Conservation (phyloP, 495 filamentous ascomycete species). For the Podospora didyma region DNA sequence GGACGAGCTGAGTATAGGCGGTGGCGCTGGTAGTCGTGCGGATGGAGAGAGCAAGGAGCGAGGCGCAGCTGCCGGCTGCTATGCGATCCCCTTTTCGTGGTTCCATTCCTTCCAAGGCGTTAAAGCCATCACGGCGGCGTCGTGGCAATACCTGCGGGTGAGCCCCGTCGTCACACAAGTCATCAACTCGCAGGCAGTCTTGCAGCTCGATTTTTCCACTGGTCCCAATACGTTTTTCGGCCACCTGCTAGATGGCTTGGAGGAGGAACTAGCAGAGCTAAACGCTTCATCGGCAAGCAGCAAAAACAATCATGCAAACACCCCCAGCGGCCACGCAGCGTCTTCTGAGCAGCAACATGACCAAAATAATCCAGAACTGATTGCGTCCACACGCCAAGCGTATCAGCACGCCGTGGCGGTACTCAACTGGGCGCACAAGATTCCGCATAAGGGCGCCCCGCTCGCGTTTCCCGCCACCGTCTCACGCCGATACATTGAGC, state of each 20-base stretch:
- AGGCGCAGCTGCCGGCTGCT: slow-evolving; percentile 22
- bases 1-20: slow-evolving; percentile 29
- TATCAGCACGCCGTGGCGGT: slow-evolving; percentile 54
- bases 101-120: slow-evolving; percentile 59
- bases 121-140: slow-evolving; percentile 48
- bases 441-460: slow-evolving; percentile 48
- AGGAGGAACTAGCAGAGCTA: slow-evolving; percentile 41
- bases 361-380: slow-evolving; percentile 14
- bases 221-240: slow-evolving; percentile 45
- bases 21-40: background rate
- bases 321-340: background rate
- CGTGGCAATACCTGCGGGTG: slow-evolving; percentile 49
- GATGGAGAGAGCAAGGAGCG: slow-evolving; percentile 5
- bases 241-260: slow-evolving; percentile 45
- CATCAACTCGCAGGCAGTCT: slow-evolving; percentile 51
- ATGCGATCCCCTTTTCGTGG: slow-evolving; percentile 50
- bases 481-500: slow-evolving; percentile 52
- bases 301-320: background rate
- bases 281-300: background rate
- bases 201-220: slow-evolving; percentile 43
- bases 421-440: slow-evolving; percentile 55
- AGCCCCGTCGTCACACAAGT: slow-evolving; percentile 49
- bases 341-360: background rate
- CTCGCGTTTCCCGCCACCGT: slow-evolving; percentile 56
- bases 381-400: slow-evolving; percentile 40